phyloP scores from a whole-genome alignment of 2,329 filamentous ascomycete genomes.

The Coleophoma crateriformis region DNA sequence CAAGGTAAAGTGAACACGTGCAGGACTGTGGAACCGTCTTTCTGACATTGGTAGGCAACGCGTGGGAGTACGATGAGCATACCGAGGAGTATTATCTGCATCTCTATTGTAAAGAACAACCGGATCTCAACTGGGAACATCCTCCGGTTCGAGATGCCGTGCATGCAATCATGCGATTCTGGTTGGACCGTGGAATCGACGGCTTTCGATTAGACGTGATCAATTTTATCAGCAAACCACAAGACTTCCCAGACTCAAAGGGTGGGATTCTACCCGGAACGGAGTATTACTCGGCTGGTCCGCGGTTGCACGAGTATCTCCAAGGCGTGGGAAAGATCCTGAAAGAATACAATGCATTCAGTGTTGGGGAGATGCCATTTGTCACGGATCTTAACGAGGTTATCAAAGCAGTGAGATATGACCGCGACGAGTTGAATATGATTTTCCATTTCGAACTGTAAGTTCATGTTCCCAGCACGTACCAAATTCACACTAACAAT shows the following conservation, averaged over 20 bases:
- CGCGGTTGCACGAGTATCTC: slow-evolving; percentile 49
- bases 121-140: slow-evolving; percentile 81
- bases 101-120: slow-evolving; percentile 69
- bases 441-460: slow-evolving; percentile 67
- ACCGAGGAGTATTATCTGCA: slow-evolving; percentile 72
- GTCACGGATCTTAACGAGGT: slow-evolving; percentile 41
- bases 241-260: slow-evolving; percentile 1
- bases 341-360: slow-evolving; percentile 42
- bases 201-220: slow-evolving; percentile 67
- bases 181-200: slow-evolving; percentile 67
- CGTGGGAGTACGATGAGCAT: slow-evolving; percentile 65
- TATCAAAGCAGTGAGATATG: slow-evolving; percentile 46
- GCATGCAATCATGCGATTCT: slow-evolving; percentile 69
- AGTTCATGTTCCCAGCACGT: slow-evolving; percentile 13
- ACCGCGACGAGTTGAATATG: slow-evolving; percentile 60
- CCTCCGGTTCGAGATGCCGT: slow-evolving; percentile 55
- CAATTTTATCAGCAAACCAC: slow-evolving; percentile 51
- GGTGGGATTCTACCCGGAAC: slow-evolving; percentile 4
- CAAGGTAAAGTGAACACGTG: background rate
- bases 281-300: slow-evolving; percentile 45
- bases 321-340: slow-evolving; percentile 40
- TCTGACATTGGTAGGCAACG: slow-evolving; percentile 35
- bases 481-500: background rate
- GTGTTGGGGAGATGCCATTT: slow-evolving; percentile 44
- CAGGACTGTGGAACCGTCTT: too few species aligned